Percentiles rank a stretch among this genome's conserved stretches.
phyloP scores from a whole-genome alignment of 768 basidiomycete species.

The Pisolithus sp. region DNA sequence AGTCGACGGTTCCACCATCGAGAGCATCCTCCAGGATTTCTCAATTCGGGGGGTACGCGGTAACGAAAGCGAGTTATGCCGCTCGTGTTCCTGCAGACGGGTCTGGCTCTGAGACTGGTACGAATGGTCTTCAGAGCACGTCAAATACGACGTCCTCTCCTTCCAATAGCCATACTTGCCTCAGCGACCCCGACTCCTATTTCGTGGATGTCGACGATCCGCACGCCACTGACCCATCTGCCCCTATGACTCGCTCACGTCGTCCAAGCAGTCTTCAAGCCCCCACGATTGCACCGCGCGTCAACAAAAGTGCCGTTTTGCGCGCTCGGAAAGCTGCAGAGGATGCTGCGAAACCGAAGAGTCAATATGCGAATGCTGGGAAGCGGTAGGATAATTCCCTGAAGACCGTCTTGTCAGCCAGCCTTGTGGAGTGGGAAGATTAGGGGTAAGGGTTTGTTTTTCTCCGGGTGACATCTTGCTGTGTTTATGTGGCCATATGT shows the following conservation, averaged over 20 bases:
- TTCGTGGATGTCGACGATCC: slow-evolving; percentile 4
- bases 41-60: slow-evolving; percentile 7
- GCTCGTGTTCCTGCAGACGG: slow-evolving; percentile 22
- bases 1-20: slow-evolving; percentile 14
- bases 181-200: slow-evolving; percentile 15
- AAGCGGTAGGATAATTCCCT: slow-evolving; percentile 15
- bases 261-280: slow-evolving; percentile 53
- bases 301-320: slow-evolving; percentile 68
- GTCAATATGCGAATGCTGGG: slow-evolving; percentile 27
- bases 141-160: slow-evolving; percentile 9
- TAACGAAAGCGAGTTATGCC: slow-evolving; percentile 18
- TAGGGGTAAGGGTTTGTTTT: no score
- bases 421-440: no score
- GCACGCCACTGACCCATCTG: slow-evolving; percentile 19
- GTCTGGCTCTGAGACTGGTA: background rate
- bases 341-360: slow-evolving; percentile 27
- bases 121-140: slow-evolving; percentile 23
- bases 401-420: no score
- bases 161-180: background rate
- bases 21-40: slow-evolving; percentile 41
- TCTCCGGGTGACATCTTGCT: no score
- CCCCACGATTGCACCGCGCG: slow-evolving; percentile 61
- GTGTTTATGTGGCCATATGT: no score
- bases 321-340: slow-evolving; percentile 58
- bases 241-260: slow-evolving; percentile 20